Base-by-base conservation (phyloP, 2,329 filamentous ascomycete genomes). In the Seiridium unicorne region DNA sequence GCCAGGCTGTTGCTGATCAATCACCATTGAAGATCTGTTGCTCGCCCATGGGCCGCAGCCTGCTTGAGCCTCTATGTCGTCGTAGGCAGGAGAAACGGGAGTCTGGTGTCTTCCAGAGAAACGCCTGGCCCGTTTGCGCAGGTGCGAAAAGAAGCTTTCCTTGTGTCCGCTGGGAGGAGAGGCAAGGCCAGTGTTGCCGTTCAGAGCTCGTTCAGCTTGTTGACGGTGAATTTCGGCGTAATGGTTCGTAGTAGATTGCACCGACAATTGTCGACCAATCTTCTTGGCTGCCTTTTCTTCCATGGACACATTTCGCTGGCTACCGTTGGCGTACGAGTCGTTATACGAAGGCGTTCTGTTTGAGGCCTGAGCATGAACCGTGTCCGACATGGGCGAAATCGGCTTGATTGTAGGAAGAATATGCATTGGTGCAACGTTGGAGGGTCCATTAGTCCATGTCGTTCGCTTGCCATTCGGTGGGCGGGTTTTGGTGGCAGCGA, bases 101-200 rank as follows among this genome's bases (percentile, higher is more conserved):
- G 88, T 89, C 72, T 94, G 91, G 71, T 97, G 93, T 60, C 94
- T 89, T 51, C 95, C 95, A 34, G 95, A 99, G 62, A 99, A 89
- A 66, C 95, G 86, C 67, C 95, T 87, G 35, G 96, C 95, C 56
- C 94, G 89, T 77, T 99, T 99, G 60, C 95, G 87, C 6, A 99
- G 83, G 73, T 99, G 95, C 0, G 95, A 98, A 77, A 99, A 99
- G 81, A 99, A 99, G 75, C 95, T 92, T 74, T 99, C 95, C 72
- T 96, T 96, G 60, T 93, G 91, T 18, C 85, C 91, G 68, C 84
- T 89, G 0, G 89, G 87, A 3, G 93, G 92, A 5, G 92, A 95
- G 13, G 85, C 87, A 32, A 93, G 80, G 31, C 89, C 90, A 40
- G 84, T 85, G 68, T 89, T 88, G 57, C 93, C 95, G 71, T 93